Evolutionary conservation across 2,329 filamentous ascomycete genomes (phyloP).

Genomic region (Aureobasidium leucospermi): DNA sequence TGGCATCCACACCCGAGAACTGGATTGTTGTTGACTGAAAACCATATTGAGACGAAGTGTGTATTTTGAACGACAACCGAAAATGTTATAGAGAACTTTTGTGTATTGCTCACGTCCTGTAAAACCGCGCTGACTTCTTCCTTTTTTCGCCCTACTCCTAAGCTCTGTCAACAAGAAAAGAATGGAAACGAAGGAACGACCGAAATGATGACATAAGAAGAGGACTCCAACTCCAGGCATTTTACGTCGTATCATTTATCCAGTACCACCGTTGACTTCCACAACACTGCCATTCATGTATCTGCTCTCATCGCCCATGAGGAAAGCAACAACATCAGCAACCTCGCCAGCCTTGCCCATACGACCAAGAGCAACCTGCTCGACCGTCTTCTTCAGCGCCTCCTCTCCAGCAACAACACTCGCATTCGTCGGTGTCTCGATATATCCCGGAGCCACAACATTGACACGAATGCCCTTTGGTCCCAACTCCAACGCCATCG

Average conservation of each 20-base stretch:
- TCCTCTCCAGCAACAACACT: conserved; percentile 43
- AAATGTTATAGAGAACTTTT: background rate
- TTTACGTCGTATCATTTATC: background rate
- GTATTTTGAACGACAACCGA: background rate
- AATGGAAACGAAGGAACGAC: background rate
- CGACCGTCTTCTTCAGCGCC: conserved; percentile 32
- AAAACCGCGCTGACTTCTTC: background rate
- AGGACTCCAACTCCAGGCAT: no score
- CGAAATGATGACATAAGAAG: background rate
- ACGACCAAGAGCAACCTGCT: conserved; percentile 34
- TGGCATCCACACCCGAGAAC: no score
- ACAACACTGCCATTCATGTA: conserved; percentile 44
- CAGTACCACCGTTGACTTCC: conserved; percentile 39
- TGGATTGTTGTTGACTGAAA: no score
- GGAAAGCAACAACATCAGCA: conserved; percentile 44
- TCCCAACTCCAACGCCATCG: conserved; percentile 34
- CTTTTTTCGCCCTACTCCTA: background rate
- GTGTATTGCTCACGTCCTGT: background rate
- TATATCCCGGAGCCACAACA: conserved; percentile 35
- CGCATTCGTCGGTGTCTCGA: conserved; percentile 43
- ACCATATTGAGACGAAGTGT: no score
- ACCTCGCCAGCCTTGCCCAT: conserved; percentile 41
- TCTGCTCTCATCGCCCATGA: conserved; percentile 38
- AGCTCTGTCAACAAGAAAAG: background rate
- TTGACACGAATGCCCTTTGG: conserved; percentile 33